Evolutionary conservation across 805 yeast species (phyloP).

Genomic region (Ogataea nakhonphanomensis): DNA sequence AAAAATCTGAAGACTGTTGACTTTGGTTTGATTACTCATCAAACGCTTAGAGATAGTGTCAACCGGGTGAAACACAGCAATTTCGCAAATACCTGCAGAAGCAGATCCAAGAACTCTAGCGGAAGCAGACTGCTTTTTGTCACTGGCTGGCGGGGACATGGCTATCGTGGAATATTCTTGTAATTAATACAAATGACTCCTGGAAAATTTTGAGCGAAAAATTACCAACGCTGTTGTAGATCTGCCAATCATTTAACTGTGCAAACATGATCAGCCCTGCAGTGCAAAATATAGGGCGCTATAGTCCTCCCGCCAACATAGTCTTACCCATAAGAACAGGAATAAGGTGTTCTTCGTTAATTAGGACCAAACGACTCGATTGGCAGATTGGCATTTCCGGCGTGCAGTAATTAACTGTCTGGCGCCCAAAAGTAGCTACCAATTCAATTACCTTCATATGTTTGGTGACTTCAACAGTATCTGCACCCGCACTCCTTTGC

Average conservation of each 20-base stretch:
- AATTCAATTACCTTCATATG: conserved; percentile 17
- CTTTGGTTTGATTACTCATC: conserved; percentile 75
- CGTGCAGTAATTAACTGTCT: neutral
- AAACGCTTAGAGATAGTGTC: conserved; percentile 96
- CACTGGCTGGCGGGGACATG: conserved; percentile 35
- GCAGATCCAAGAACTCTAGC: conserved; percentile 98
- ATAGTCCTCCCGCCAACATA: too few relatives aligned
- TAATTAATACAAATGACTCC: neutral
- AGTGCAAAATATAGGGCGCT: too few relatives aligned
- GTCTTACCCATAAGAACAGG: too few relatives aligned
- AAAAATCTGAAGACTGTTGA: conserved; percentile 60
- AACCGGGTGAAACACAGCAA: conserved; percentile 96
- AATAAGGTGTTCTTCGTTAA: too few relatives aligned
- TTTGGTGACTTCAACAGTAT: conserved; percentile 65
- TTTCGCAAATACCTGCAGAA: conserved; percentile 94
- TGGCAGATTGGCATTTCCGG: too few relatives aligned
- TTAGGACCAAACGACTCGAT: too few relatives aligned
- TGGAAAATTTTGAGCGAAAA: conserved; percentile 1
- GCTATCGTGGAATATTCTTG: neutral
- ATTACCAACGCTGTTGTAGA: neutral
- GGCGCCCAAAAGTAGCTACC: conserved; percentile 5
- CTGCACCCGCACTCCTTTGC: conserved; percentile 68
- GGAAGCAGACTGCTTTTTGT: conserved; percentile 81
- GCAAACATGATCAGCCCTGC: too few relatives aligned
- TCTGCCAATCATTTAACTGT: conserved; percentile 2